Conservation (phyloP, 2,329 filamentous ascomycete genomes). For the Pyricularia sp. region DNA sequence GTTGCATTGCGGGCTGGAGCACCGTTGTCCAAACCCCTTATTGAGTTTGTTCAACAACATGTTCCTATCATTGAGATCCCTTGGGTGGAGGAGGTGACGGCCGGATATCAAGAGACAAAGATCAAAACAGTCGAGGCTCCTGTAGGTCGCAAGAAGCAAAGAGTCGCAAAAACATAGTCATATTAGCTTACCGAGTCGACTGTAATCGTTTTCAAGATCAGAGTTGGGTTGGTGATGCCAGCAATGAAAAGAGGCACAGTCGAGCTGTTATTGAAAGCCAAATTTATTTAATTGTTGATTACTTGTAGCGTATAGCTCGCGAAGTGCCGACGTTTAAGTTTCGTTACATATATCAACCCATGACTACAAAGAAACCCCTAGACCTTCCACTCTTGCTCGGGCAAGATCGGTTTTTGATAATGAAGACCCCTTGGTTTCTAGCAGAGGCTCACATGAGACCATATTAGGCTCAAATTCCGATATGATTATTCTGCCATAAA, state of each 20-base stretch:
- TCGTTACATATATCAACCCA: too few species aligned
- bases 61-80: constrained; percentile 41
- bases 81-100: constrained; percentile 43
- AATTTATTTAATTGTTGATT: too few species aligned
- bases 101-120: constrained; percentile 32
- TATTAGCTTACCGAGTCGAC: not conserved
- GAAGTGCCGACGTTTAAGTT: too few species aligned
- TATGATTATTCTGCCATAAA: not conserved
- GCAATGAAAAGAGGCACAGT: not conserved
- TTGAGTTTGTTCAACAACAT: constrained; percentile 43
- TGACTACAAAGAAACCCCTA: too few species aligned
- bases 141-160: constrained; percentile 26
- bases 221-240: not conserved
- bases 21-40: constrained; percentile 44
- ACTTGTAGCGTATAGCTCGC: too few species aligned
- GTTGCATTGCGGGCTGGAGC: constrained; percentile 49
- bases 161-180: not conserved
- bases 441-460: not conserved
- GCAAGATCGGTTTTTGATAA: not conserved
- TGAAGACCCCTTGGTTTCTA: not conserved
- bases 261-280: too few species aligned
- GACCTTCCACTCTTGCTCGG: too few species aligned
- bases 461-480: not conserved
- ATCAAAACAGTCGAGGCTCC: constrained; percentile 33
- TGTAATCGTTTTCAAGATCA: not conserved